phyloP scores from a whole-genome alignment of 768 basidiomycete genomes.

The Lentinula sp. region DNA sequence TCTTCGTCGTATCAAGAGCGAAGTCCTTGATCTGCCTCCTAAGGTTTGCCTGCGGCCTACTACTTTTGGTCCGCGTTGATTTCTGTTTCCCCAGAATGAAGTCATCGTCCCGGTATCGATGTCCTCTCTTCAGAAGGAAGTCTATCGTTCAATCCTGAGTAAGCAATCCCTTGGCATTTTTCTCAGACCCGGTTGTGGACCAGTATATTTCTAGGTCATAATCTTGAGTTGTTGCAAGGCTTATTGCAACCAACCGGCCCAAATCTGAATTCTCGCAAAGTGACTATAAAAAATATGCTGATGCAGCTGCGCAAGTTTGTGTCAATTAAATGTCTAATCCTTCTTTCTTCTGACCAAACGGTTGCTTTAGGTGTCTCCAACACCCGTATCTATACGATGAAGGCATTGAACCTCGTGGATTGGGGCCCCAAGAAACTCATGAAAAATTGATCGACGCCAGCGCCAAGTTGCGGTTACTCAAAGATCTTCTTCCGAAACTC shows the following conservation, averaged over 20 bases:
- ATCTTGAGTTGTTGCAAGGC: slow-evolving; percentile 57
- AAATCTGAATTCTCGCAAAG: slow-evolving; percentile 31
- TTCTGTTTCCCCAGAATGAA: slow-evolving; percentile 55
- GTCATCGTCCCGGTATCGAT: slow-evolving; percentile 90
- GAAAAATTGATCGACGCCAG: slow-evolving; percentile 78
- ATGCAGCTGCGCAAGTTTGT: slow-evolving; percentile 86
- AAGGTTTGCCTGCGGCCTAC: slow-evolving; percentile 47
- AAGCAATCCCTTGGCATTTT: slow-evolving; percentile 16
- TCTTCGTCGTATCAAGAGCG: slow-evolving; percentile 87
- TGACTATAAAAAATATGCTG: slow-evolving; percentile 71
- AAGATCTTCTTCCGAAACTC: slow-evolving; percentile 73
- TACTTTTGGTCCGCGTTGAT: background rate
- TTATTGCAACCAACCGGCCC: slow-evolving; percentile 40
- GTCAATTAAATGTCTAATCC: background rate
- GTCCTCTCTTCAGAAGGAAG: slow-evolving; percentile 78
- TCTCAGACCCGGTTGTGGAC: background rate
- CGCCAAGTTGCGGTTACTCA: slow-evolving; percentile 79
- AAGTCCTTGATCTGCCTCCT: slow-evolving; percentile 86
- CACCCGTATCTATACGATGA: slow-evolving; percentile 85
- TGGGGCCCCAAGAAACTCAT: slow-evolving; percentile 58
- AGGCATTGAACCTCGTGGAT: slow-evolving; percentile 68
- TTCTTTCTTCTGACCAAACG: background rate
- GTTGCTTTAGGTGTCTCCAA: slow-evolving; percentile 66
- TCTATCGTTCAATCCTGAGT: slow-evolving; percentile 86
- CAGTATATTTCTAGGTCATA: slow-evolving; percentile 45